Conservation (phyloP, 1,284 basidiomycete genomes). For the Mycena sp. region DNA sequence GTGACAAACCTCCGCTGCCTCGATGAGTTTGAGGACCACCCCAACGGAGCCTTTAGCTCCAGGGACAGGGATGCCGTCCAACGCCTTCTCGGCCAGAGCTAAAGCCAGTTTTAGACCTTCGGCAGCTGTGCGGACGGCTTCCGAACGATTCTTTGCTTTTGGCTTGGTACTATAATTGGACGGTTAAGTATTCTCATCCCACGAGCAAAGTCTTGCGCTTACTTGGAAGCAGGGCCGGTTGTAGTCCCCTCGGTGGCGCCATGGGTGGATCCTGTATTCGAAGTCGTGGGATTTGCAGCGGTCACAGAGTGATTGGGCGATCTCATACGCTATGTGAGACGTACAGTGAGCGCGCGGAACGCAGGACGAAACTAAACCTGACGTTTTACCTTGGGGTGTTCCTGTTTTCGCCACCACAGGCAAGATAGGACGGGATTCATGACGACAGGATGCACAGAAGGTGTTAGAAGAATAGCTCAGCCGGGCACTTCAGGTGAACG, state of each 20-base stretch:
- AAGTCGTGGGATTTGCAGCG: not conserved
- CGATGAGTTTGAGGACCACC: not conserved
- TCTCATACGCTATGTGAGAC: too few species aligned
- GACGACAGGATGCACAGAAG: too few species aligned
- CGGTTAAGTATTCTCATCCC: not conserved
- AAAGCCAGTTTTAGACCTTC: not conserved
- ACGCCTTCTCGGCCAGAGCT: not conserved
- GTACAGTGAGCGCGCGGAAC: too few species aligned
- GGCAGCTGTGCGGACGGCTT: not conserved
- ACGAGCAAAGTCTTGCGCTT: not conserved
- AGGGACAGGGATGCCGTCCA: not conserved
- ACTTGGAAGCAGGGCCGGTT: not conserved
- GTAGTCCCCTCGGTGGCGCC: not conserved
- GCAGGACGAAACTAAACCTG: too few species aligned
- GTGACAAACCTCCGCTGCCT: not conserved
- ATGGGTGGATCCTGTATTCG: not conserved
- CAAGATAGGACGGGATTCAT: too few species aligned
- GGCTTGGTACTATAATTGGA: not conserved
- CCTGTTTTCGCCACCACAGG: too few species aligned
- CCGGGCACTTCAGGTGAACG: too few species aligned
- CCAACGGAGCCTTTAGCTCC: not conserved
- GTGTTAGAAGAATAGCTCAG: too few species aligned
- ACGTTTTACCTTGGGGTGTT: too few species aligned
- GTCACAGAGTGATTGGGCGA: too few species aligned
- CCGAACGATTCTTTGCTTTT: not conserved